Base-by-base conservation (phyloP, 257 asterid species). In the Solanum stenotomum region DNA sequence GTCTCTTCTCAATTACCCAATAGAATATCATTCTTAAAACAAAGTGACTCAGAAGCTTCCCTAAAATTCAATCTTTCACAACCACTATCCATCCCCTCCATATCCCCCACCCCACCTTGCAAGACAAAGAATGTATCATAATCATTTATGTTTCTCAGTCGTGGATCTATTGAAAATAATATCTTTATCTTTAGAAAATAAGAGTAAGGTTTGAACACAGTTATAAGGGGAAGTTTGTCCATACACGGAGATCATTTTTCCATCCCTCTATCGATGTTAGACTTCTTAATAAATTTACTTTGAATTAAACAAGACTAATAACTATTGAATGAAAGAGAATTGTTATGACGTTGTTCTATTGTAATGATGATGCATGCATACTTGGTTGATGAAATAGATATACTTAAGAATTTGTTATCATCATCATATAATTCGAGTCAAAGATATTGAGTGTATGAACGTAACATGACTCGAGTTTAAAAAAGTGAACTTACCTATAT, bases 61-160 rank as follows among this genome's bases (percentile, higher is more conserved):
- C 70, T 29, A 2, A 1, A 27, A 49, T 49, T 81, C 85, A 46
- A 46, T 29, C 68, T 81, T 79, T 44, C 16, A 25, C 38, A 27
- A 44, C 15, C 65, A 78, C 63, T 42, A 78, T 20, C 34, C 34
- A 22, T 5, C 49, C 82, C 82, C 29, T 22, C 4, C 56, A 37
- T 74, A 34, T 9, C 52, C 20, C 22, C 20, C 5, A 20, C 20
- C 16, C 7, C 14, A 65, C 33, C 18, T n/a, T n/a, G 25, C 75
- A 6, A 13, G 75, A 68, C 20, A 29, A 7, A 70, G 22, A 29
- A 70, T 46, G 25, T n/a, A 65, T 63, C 16, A 63, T 5, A n/a
- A 63, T 63, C 0, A n/a, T n/a, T 10, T 11, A 0, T 5, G 1
- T 5, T 65, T n/a, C 2, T n/a, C 8, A 0, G 2, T 63, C 12